A percentile compares a stretch with the other conserved stretches of the same genome.
Evolutionary conservation across 2,329 filamentous ascomycete species (phyloP).

Genomic region (Ceratocystis colombiana): DNA sequence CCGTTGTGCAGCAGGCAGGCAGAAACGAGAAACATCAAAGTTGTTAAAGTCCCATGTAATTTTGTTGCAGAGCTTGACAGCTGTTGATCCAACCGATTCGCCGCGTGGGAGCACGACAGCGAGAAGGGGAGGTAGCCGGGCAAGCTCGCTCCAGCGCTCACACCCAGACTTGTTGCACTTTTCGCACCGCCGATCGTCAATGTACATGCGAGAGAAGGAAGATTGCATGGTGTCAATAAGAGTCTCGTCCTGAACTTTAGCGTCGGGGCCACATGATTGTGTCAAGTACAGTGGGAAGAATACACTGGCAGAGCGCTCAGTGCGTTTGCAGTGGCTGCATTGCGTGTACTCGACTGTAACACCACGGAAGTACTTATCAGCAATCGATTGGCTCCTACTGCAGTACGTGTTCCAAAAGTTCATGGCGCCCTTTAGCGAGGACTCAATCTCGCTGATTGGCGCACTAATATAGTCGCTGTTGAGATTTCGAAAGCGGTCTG

Average conservation of each 20-base stretch:
- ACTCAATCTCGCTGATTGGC: slow-evolving; percentile 22
- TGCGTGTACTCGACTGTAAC: slow-evolving; percentile 59
- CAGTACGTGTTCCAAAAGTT: slow-evolving; percentile 66
- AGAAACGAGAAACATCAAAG: slow-evolving; percentile 45
- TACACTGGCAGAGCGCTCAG: slow-evolving; percentile 46
- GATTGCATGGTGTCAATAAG: slow-evolving; percentile 50
- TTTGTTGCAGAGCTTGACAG: slow-evolving; percentile 57
- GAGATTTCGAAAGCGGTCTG: slow-evolving; percentile 51
- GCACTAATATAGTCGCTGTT: slow-evolving; percentile 24
- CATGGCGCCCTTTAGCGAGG: slow-evolving; percentile 43
- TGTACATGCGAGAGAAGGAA: slow-evolving; percentile 48
- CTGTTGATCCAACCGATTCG: slow-evolving; percentile 29
- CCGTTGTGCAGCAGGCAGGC: slow-evolving; percentile 31
- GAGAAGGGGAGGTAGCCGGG: slow-evolving; percentile 67
- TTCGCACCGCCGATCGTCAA: slow-evolving; percentile 64
- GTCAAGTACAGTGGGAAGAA: slow-evolving; percentile 34
- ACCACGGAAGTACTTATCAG: slow-evolving; percentile 70
- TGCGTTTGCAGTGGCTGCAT: slow-evolving; percentile 43
- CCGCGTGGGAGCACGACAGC: slow-evolving; percentile 64
- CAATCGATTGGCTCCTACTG: slow-evolving; percentile 60
- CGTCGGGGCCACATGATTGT: slow-evolving; percentile 32
- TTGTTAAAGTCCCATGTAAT: slow-evolving; percentile 68
- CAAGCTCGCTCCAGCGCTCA: slow-evolving; percentile 64
- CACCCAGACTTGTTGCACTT: slow-evolving; percentile 58
- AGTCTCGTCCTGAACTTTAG: slow-evolving; percentile 43